These are phyloP conservation scores for Aspergillus indologenus DNA, from an alignment of 495 filamentous ascomycete genomes.

Conservation along the genomic window DNA sequence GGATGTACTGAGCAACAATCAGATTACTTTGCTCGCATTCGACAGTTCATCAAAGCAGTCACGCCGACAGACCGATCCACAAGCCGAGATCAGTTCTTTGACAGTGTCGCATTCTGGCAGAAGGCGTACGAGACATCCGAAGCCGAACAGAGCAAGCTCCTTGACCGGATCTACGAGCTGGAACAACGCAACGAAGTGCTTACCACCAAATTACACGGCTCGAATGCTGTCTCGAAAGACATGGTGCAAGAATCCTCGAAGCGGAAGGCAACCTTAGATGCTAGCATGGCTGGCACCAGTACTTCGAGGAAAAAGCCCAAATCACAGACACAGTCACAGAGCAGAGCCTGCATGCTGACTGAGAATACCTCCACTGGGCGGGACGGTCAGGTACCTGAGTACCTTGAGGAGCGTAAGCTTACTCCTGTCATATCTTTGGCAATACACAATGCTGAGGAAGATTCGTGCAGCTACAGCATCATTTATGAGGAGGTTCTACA, in stretches of 20 bases:
- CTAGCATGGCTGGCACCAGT: neutral
- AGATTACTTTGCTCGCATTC: slow-evolving; percentile 44
- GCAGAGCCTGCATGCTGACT: neutral
- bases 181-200: slow-evolving; percentile 36
- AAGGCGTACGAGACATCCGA: slow-evolving; percentile 45
- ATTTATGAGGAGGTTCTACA: slow-evolving; percentile 35
- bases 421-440: neutral
- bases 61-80: slow-evolving; percentile 12
- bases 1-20: neutral
- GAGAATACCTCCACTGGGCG: neutral
- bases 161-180: slow-evolving; percentile 41
- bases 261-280: slow-evolving; percentile 22
- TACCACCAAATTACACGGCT: slow-evolving; percentile 19
- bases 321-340: slow-evolving; percentile 11
- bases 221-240: neutral
- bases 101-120: slow-evolving; percentile 51
- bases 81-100: slow-evolving; percentile 36
- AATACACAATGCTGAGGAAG: neutral
- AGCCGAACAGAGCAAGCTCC: slow-evolving; percentile 42
- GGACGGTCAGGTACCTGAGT: neutral
- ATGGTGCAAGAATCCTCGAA: slow-evolving; percentile 19
- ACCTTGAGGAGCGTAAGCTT: slow-evolving; percentile 4
- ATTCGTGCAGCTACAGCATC: slow-evolving; percentile 14
- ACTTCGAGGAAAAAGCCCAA: slow-evolving; percentile 25
- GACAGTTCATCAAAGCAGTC: slow-evolving; percentile 32